A percentile compares a stretch with the other conserved stretches of the same genome.
Conservation (phyloP, 2,329 filamentous ascomycete genomes). For the Macrophomina tecta region DNA sequence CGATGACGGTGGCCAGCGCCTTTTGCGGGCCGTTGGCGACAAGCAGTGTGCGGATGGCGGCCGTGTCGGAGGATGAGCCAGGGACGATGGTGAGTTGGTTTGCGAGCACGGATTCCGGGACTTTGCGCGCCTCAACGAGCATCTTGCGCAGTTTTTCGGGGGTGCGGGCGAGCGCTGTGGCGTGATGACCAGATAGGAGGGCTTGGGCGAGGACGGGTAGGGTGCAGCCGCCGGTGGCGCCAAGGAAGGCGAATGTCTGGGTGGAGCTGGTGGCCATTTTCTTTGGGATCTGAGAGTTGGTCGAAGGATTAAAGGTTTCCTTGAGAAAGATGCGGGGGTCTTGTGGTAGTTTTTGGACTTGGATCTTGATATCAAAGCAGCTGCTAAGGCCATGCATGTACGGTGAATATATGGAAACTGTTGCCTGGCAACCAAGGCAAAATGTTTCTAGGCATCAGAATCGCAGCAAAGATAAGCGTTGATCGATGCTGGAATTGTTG, state of each 20-base stretch:
- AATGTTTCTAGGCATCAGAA: no score
- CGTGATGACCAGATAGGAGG: slow-evolving; percentile 51
- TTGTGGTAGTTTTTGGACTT: no score
- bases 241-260: slow-evolving; percentile 57
- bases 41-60: slow-evolving; percentile 48
- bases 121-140: slow-evolving; percentile 47
- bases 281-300: not conserved
- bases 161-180: slow-evolving; percentile 50
- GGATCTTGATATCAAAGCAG: no score
- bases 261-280: not conserved
- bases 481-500: not conserved
- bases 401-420: no score
- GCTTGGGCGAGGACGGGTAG: slow-evolving; percentile 52
- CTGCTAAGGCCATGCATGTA: no score
- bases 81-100: slow-evolving; percentile 54
- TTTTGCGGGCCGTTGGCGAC: slow-evolving; percentile 27
- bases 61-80: slow-evolving; percentile 54
- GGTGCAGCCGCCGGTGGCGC: slow-evolving; percentile 58
- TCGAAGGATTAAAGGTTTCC: not conserved
- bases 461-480: no score
- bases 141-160: slow-evolving; percentile 55
- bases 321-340: no score
- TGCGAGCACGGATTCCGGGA: slow-evolving; percentile 45
- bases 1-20: slow-evolving; percentile 50
- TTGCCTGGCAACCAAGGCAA: no score